Conservation (phyloP, 306 rosid species). For the Vigna mungo region DNA sequence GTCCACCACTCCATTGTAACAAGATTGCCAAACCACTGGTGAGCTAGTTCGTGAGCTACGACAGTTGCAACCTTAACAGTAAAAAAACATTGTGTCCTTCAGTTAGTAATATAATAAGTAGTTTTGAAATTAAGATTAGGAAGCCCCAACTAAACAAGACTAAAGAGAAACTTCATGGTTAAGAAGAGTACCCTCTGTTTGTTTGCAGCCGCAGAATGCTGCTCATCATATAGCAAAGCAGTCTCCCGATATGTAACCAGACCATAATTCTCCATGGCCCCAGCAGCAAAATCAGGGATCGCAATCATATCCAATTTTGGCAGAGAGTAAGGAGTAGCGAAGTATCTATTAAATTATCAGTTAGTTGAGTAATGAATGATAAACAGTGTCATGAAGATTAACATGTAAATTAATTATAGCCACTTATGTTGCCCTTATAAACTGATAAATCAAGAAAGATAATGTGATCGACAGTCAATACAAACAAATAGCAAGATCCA, state of each 20-base stretch:
- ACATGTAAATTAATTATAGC: conserved; percentile 15
- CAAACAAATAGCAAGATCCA: not conserved
- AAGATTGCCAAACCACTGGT: conserved; percentile 98
- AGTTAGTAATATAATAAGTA: conserved; percentile 30
- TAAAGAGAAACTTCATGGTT: conserved; percentile 37
- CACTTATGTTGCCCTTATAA: conserved; percentile 1
- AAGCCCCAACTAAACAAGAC: conserved; percentile 32
- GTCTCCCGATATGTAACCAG: conserved; percentile 93
- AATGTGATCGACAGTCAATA: not conserved
- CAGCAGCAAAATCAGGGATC: conserved; percentile 96
- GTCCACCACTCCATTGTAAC: conserved; percentile 99
- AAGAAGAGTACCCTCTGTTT: conserved; percentile 77
- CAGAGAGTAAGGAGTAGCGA: conserved; percentile 80
- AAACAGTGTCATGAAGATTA: conserved; percentile 32
- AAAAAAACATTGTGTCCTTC: conserved; percentile 34
- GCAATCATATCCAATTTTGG: conserved; percentile 98
- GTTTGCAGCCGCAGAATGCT: conserved; percentile 86
- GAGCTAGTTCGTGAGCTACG: conserved; percentile 97
- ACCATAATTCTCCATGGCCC: conserved; percentile 99
- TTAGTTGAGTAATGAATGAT: conserved; percentile 39
- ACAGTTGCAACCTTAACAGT: conserved; percentile 76
- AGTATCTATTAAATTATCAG: conserved; percentile 69
- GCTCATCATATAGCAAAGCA: conserved; percentile 91
- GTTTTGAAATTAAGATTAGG: conserved; percentile 34
- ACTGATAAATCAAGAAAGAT: conserved; percentile 20